phyloP scores from a whole-genome alignment of 768 basidiomycete species.

The Lactarius evosmus region DNA sequence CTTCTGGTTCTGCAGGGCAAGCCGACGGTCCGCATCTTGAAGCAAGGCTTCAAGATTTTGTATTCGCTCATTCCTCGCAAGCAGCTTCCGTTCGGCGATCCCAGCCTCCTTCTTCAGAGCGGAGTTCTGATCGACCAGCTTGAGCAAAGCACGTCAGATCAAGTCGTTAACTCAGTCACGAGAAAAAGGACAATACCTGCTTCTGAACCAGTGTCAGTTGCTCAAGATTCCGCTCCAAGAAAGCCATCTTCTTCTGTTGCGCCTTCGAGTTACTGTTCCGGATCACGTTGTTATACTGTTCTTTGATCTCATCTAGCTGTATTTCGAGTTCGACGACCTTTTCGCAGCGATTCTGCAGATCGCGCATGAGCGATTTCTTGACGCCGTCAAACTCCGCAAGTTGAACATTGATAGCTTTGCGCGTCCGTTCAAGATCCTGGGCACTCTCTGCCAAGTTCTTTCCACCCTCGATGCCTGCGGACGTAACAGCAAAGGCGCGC shows the following conservation, averaged over 20 bases:
- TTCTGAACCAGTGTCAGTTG: conserved; percentile 95
- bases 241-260: conserved; percentile 99
- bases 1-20: conserved; percentile 92
- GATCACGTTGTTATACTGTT: conserved; percentile 98
- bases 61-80: conserved; percentile 96
- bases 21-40: conserved; percentile 89
- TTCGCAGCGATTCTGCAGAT: conserved; percentile 98
- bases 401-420: conserved; percentile 97
- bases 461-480: conserved; percentile 94
- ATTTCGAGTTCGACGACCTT: conserved; percentile 99
- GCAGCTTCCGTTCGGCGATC: conserved; percentile 92
- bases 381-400: conserved; percentile 97
- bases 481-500: conserved; percentile 97
- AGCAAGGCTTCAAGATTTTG: conserved; percentile 91
- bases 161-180: not conserved
- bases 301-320: conserved; percentile 96
- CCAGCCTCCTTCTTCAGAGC: conserved; percentile 96
- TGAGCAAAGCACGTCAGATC: conserved; percentile 18
- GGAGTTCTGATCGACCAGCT: conserved; percentile 99
- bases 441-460: conserved; percentile 97
- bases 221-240: conserved; percentile 94
- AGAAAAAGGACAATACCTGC: conserved; percentile 55
- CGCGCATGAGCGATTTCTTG: conserved; percentile 98
- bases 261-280: conserved; percentile 98
- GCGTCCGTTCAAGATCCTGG: conserved; percentile 92